Base-by-base conservation (phyloP, 2,329 filamentous ascomycete species). In the Ceratocystis lukuohia region DNA sequence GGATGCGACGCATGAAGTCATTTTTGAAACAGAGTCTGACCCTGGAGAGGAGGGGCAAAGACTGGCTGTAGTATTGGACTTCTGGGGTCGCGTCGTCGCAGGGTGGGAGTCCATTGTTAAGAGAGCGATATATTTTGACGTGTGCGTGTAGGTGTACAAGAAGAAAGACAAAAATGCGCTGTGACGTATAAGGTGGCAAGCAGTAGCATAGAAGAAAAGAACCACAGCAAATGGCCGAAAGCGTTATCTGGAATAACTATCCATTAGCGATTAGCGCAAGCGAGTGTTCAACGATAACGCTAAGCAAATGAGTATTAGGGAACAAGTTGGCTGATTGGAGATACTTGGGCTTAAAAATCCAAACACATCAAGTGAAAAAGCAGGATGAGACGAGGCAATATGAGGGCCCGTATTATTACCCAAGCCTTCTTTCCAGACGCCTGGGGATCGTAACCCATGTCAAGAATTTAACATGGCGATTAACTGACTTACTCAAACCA, bases 21-120 rank as follows among this genome's bases (percentile, higher is more conserved):
- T 63, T 63, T 63, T 45, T 63, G 61, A 63, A 63, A 48, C 61
- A 63, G 61, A 22, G 41, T 63, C 61, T 30, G 22, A 48, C 41
- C 22, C 61, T 33, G 61, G 61, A 37, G 61, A 28, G 37, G 61
- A 46, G 41, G 61, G 45, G 37, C 41, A 30, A n/a, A 57, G 44
- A 44, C 61, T 22, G 37, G n/a, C n/a, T 30, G 33, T 62, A 37
- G 37, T 41, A 20, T 45, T 48, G 15, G 44, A 15, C 10, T 10
- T 46, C 22, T 25, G 28, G 45, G 61, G 59, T 62, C 61, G 45
- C 53, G 28, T 12, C 20, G 53, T 33, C 15, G 53, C 53, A 30
- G 53, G 30, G n/a, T 57, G 53, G 12, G 53, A 57, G 53, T 57
- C 53, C 53, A 57, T 57, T 15, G 53, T 30, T 17, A n/a, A 22